Evolutionary conservation across 768 basidiomycete genomes (phyloP), one percentile per base, ranked within the genome.

Genomic region (Russula ochroleuca): DNA sequence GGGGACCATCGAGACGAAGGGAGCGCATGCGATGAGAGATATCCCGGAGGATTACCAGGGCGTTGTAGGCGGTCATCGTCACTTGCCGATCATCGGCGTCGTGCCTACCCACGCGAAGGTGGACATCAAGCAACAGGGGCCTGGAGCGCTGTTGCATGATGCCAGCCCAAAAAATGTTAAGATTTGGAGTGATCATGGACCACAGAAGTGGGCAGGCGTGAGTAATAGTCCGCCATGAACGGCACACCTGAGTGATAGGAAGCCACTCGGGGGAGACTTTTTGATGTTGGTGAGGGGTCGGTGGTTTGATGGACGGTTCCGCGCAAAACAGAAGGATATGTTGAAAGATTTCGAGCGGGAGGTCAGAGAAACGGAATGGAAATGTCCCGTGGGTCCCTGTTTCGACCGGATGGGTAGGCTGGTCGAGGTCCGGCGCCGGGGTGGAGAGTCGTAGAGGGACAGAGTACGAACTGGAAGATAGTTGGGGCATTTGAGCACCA

Each of bases 211-310:
- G 58, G 31, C 48, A 31, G 7, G 37, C 25, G 55, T 61, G 52
- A 2, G 60, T 19, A 15, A 57, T 33, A 9, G 38, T 33, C 14
- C 64, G 53, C 64, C 64, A 65, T 21, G 31, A n/a, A 13, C 40
- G 58, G 45, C 60, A 65, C 23, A 62, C 60, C 25, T 62, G 64
- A 10, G 64, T 65, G 54, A 65, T 62, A 15, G 60, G 53, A 45
- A 65, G 59, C 64, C 64, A 65, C 7, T 57, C 60, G 15, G 57
- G 57, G 35, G 43, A 54, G 35, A 48, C 33, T 38, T 53, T 54
- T 25, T 40, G 45, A 64, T 54, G 41, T 19, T 3, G 25, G n/a
- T 31, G 33, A 10, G 50, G 5, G 10, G 41, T 17, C 10, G 19
- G 28, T 50, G 15, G 28, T 17, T 63, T 45, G 62, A 37, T 37